Evolutionary conservation across 129 eudicot genomes (phyloP).

Genomic region (Daucus carota): DH1_v3.0 NC_030385.2:28827001-28827500

Average conservation of each 20-base stretch:
- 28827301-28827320: no score
- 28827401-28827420: no score
- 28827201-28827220: background rate
- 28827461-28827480: no score
- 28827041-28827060: conserved; percentile 23
- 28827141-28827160: background rate
- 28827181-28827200: background rate
- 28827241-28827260: background rate
- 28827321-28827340: no score
- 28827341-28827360: no score
- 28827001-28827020: conserved; percentile 25
- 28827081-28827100: background rate
- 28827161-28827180: background rate
- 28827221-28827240: background rate
- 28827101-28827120: background rate
- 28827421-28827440: no score
- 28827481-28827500: no score
- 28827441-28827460: no score
- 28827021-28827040: conserved; percentile 25
- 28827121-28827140: background rate
- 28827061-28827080: conserved; percentile 19
- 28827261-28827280: background rate
- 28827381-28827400: background rate
- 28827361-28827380: background rate
- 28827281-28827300: no score